These are phyloP conservation scores for Paxillus involutus DNA, from an alignment of 768 basidiomycete species.

Conservation along the genomic window DNA sequence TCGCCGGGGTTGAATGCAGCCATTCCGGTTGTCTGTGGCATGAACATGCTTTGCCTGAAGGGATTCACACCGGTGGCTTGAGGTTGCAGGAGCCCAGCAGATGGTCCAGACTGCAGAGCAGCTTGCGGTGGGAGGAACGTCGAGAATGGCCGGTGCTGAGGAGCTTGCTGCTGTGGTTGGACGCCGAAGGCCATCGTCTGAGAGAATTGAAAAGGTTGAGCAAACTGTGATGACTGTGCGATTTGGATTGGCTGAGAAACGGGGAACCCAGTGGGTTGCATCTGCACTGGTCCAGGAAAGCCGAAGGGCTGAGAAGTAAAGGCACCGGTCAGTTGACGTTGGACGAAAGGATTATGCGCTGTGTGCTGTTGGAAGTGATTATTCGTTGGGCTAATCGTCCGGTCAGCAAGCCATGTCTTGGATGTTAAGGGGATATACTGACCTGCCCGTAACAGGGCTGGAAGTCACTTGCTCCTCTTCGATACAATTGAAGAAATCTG, in stretches of 20 bases:
- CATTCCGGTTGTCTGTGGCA: constrained; percentile 63
- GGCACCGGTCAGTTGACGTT: constrained; percentile 52
- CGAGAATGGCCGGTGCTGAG: constrained; percentile 54
- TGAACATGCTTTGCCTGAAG: constrained; percentile 77
- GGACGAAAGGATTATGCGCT: constrained; percentile 76
- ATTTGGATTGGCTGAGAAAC: constrained; percentile 45
- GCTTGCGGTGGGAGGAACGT: constrained; percentile 56
- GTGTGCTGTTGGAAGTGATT: constrained; percentile 59
- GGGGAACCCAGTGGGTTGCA: constrained; percentile 59
- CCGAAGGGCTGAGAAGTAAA: constrained; percentile 43
- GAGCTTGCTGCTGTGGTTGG: constrained; percentile 32
- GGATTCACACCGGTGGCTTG: constrained; percentile 70
- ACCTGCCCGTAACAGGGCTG: constrained; percentile 61
- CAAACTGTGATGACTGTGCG: constrained; percentile 16
- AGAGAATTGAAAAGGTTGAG: constrained; percentile 9
- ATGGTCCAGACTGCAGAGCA: constrained; percentile 43
- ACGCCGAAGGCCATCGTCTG: constrained; percentile 28
- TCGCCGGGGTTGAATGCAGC: constrained; percentile 40
- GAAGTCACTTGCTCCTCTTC: constrained; percentile 77
- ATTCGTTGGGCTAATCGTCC: constrained; percentile 41
- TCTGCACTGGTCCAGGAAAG: constrained; percentile 38
- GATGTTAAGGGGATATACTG: constrained; percentile 1
- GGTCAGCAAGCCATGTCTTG: constrained; percentile 9
- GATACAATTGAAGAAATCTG: constrained; percentile 90
- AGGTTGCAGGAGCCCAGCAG: constrained; percentile 49